Evolutionary conservation across 2,329 filamentous ascomycete species (phyloP).

Genomic region (Aureobasidium sp.): DNA sequence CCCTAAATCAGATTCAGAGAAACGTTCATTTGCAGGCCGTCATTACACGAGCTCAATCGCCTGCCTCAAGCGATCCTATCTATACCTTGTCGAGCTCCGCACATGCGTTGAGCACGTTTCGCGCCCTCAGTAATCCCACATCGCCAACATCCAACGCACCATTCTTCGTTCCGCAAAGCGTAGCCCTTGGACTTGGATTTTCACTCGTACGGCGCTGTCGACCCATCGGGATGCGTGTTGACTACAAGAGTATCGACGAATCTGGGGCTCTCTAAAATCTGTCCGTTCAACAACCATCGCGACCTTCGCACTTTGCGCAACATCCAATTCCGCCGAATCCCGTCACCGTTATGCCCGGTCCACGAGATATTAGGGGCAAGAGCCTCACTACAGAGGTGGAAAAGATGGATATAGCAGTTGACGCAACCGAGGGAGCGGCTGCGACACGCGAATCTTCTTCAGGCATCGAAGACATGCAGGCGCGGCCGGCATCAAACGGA

Average conservation of each 20-base stretch:
- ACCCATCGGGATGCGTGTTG: neutral
- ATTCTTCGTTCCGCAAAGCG: neutral
- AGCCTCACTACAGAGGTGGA: conserved; percentile 3
- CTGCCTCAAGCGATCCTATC: neutral
- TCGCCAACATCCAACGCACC: neutral
- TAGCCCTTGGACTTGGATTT: neutral
- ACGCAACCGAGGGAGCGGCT: neutral
- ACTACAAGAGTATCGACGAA: neutral
- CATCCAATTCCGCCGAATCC: neutral
- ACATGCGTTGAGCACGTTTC: neutral
- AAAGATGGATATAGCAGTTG: conserved; percentile 14
- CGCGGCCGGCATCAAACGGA: conserved; percentile 16
- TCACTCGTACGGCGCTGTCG: neutral
- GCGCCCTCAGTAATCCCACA: neutral
- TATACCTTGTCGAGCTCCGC: neutral
- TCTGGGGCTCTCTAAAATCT: conserved; percentile 4
- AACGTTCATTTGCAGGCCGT: neutral
- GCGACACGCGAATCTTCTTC: neutral
- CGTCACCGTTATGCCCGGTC: neutral
- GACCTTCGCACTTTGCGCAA: neutral
- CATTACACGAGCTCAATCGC: neutral
- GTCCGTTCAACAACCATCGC: neutral
- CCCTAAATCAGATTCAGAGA: conserved; percentile 7
- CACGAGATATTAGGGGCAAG: neutral
- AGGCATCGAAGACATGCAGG: neutral